These are phyloP conservation scores for Peniophora sp. DNA, from an alignment of 1,284 basidiomycete species.

Conservation along the genomic window DNA sequence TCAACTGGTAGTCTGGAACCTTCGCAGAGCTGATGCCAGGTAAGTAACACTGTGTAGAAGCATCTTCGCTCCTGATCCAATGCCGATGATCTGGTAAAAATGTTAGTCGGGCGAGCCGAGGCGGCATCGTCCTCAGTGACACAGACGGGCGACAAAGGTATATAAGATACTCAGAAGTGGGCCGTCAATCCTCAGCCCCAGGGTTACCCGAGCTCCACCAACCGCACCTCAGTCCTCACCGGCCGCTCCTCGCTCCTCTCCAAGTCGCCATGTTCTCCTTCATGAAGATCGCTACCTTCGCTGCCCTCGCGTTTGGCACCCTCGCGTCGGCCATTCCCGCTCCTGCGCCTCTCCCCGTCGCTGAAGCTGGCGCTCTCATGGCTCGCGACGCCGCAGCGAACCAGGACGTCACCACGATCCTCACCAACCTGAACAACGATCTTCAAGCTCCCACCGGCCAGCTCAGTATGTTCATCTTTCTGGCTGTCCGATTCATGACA, in stretches of 20 bases:
- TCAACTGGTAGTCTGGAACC: too few relatives aligned
- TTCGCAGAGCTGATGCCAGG: too few relatives aligned
- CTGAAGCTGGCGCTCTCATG: background rate
- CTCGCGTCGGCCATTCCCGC: background rate
- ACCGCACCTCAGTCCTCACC: too few relatives aligned
- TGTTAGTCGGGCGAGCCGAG: too few relatives aligned
- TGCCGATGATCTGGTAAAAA: too few relatives aligned
- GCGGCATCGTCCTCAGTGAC: too few relatives aligned
- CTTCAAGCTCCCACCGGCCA: background rate
- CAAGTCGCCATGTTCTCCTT: constrained; percentile 2
- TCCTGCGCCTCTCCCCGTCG: background rate
- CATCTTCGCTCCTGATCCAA: too few relatives aligned
- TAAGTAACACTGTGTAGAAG: too few relatives aligned
- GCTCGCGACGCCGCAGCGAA: background rate
- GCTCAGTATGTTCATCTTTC: background rate
- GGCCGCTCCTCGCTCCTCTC: background rate
- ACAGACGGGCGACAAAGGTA: too few relatives aligned
- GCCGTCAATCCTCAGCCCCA: too few relatives aligned
- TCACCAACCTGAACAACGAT: background rate
- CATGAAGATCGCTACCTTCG: constrained; percentile 2
- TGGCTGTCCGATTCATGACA: background rate
- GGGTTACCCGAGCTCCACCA: too few relatives aligned
- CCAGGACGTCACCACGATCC: background rate
- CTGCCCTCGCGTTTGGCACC: background rate
- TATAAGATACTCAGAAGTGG: too few relatives aligned